Percentiles rank a stretch among this genome's conserved stretches.
Evolutionary conservation across 164 flowering plant genomes (phyloP).

Genomic region (Piper longum): DNA sequence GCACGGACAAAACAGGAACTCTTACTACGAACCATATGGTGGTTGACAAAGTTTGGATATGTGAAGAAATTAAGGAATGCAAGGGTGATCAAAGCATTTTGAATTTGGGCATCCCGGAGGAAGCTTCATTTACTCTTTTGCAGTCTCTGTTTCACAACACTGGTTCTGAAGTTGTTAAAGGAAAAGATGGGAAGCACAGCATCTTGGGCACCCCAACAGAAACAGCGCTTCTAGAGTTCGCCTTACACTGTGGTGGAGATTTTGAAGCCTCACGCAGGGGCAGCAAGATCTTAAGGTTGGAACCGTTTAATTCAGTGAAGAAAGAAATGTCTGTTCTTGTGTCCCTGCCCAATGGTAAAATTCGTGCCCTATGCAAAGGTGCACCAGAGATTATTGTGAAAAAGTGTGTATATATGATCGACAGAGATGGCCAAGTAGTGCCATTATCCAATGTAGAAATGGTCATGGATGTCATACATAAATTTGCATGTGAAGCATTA

Average conservation of each 20-base stretch:
- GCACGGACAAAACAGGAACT: slow-evolving; percentile 28
- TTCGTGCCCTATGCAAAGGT: slow-evolving; percentile 65
- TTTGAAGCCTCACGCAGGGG: slow-evolving; percentile 21
- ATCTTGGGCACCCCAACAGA: slow-evolving; percentile 56
- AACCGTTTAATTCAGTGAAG: no score
- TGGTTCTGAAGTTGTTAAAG: slow-evolving; percentile 44
- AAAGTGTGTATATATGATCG: slow-evolving; percentile 27
- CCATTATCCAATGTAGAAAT: slow-evolving; percentile 15
- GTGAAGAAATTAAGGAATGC: slow-evolving; percentile 18
- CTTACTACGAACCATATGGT: slow-evolving; percentile 12
- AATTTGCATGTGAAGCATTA: slow-evolving; percentile 33
- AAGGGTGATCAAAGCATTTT: slow-evolving; percentile 6
- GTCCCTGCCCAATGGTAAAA: slow-evolving; percentile 26
- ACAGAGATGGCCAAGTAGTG: slow-evolving; percentile 16
- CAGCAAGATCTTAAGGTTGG: slow-evolving; percentile 22
- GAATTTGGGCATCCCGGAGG: slow-evolving; percentile 12
- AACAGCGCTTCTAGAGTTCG: slow-evolving; percentile 24
- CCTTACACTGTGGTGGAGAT: slow-evolving; percentile 49
- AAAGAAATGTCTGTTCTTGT: no score
- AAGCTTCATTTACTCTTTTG: slow-evolving; percentile 13
- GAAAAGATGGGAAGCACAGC: slow-evolving; percentile 35
- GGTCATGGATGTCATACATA: slow-evolving; percentile 22
- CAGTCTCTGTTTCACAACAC: slow-evolving; percentile 13
- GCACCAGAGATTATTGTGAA: slow-evolving; percentile 60
- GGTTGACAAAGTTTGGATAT: neutral